Evolutionary conservation across 176 grass and related monocot genomes (phyloP).

Genomic region (Carex myosuroides): DNA sequence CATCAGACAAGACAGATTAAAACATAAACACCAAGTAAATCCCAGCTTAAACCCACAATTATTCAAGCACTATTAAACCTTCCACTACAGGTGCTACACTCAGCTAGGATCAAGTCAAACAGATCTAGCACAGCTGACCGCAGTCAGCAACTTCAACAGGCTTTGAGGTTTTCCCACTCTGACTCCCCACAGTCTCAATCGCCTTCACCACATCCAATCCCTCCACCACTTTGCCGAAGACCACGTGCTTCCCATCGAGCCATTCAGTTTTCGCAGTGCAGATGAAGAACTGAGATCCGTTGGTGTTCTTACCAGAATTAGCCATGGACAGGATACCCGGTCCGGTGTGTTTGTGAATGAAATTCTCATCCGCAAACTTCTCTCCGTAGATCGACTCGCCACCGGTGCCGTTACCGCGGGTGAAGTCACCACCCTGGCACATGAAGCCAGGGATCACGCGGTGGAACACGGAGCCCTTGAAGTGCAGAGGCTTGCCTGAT

Average conservation of each 20-base stretch:
- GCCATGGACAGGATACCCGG: slow-evolving; percentile 20
- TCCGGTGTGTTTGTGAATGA: background rate
- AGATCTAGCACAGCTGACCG: slow-evolving; percentile 25
- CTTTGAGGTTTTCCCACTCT: slow-evolving; percentile 5
- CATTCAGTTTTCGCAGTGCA: slow-evolving; percentile 22
- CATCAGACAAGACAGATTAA: background rate
- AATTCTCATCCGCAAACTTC: slow-evolving; percentile 17
- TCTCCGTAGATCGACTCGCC: slow-evolving; percentile 32
- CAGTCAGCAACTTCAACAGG: background rate
- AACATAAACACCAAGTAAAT: background rate
- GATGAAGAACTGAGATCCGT: slow-evolving; percentile 32
- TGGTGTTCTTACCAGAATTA: slow-evolving; percentile 16
- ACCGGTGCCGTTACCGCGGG: slow-evolving; percentile 18
- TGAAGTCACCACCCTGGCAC: slow-evolving; percentile 28
- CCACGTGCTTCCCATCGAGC: slow-evolving; percentile 28
- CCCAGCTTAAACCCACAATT: slow-evolving; percentile 10
- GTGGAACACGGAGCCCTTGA: slow-evolving; percentile 26
- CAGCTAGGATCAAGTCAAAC: background rate
- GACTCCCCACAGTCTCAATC: slow-evolving; percentile 23
- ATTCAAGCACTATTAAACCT: slow-evolving; percentile 16
- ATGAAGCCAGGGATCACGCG: slow-evolving; percentile 19
- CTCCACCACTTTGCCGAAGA: slow-evolving; percentile 21
- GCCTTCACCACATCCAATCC: slow-evolving; percentile 11
- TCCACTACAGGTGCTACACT: background rate
- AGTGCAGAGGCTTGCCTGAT: slow-evolving; percentile 25